Evolutionary conservation across 2,329 filamentous ascomycete species (phyloP), one percentile per base, ranked within the genome.

Genomic region (Fusarium sp.): DNA sequence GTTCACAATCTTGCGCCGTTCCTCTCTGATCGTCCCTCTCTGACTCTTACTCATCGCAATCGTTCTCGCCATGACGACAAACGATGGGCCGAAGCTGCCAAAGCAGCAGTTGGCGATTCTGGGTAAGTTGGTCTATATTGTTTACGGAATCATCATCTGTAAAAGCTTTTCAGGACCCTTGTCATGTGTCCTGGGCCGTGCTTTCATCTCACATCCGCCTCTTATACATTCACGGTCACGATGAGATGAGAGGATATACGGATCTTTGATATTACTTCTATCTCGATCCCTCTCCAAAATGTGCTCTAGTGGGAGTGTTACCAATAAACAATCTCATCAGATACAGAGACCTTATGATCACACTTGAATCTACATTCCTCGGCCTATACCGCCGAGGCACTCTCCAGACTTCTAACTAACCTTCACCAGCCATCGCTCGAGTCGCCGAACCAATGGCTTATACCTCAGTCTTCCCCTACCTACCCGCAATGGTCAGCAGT

Each of bases 401-500:
- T 30, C 12, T 7, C 12, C 28, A 14, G 13, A 30, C 28, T 41
- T 19, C 31, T 41, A 43, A 75, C 81, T 83, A 76, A 84, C 75
- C 64, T 59, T 18, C 16, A 31, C 61, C 71, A 93, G 92, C 91
- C 77, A 86, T 93, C 82, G 93, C 91, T 77, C 87, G 92, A 75
- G 91, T 95, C 75, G 90, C 92, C 65, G 92, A 95, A 77, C 92
- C 92, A 11, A 81, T 91, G 65, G 87, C 91, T 10, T 83, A 92
- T 73, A 93, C 91, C 16, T 92, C 90, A 25, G 88, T 93, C 68
- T 90, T 90, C 65, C 91, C 91, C 77, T 86, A 85, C 72, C 84
- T 91, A 69, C 92, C 92, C 13, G 92, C 94, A 79, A 96, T 97
- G 92, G 91, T 97, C 59, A 86, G 90, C 72, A 91, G 89, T 77